Base-by-base conservation (phyloP, 2,329 filamentous ascomycete genomes). In the Colletotrichum magnum region DNA sequence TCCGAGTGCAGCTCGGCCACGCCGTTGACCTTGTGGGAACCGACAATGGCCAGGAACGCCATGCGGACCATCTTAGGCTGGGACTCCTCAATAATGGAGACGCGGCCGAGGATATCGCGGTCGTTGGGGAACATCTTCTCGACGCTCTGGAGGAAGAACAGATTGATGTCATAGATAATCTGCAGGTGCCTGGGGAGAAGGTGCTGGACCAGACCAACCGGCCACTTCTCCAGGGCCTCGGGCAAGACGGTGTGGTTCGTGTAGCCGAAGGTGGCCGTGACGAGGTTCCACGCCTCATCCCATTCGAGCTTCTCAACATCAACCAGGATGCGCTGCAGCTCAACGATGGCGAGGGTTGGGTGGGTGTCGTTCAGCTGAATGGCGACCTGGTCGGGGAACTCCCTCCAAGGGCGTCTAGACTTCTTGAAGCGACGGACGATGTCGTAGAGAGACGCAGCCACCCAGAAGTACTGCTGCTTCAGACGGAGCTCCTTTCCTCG, bases 401-500 rank as follows among this genome's bases (percentile, higher is more conserved):
- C 93, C 73, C 84, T 91, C 96, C 96, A 99, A 7, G 92, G 85
- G 72, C 95, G 91, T 85, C 94, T 94, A 18, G 94, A 91, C 88
- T 98, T 99, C 87, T 98, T 99, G 90, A 98, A 99, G 68, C 96
- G 92, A 68, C 96, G 93, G 69, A 99, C 93, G 78, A 99, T 99
- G 77, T 99, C 96, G 78, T 94, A 94, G 4, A 99, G 88, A 16
- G 96, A 99, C 16, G 96, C 96, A 60, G 96, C 95, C 77, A 97
- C 97, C 96, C 96, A 99, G 85, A 99, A 99, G 87, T 99, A 99
- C 81, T 99, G 96, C 81, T 99, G 96, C 88, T 99, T 99, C 81
- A 99, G 83, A 62, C 96, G 94, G 72, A 99, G 90, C 85, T 99
- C 96, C 82, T 99, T 99, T 72, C 96, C 96, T 73, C 94, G 90